Conservation (phyloP, 2,329 filamentous ascomycete species). For the Aspergillus bombycis region DNA sequence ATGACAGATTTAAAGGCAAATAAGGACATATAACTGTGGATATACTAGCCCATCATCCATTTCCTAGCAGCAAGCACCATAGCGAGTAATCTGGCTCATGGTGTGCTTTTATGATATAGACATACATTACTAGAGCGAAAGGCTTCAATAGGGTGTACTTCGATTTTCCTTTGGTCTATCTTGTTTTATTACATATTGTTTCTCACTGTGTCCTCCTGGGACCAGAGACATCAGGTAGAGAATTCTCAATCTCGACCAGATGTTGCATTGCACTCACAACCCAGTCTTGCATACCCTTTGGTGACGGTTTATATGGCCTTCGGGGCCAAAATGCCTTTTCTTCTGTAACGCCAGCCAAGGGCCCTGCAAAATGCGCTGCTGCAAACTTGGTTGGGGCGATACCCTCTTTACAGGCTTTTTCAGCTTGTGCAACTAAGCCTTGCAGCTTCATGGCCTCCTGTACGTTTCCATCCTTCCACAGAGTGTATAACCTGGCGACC, state of each 20-base stretch:
- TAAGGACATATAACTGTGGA: no score
- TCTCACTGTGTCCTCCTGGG: neutral
- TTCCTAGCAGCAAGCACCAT: neutral
- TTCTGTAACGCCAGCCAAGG: neutral
- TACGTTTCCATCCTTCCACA: neutral
- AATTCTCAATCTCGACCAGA: neutral
- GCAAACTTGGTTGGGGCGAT: neutral
- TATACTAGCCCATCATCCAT: neutral
- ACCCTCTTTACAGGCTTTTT: neutral
- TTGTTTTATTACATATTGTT: neutral
- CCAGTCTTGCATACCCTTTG: neutral
- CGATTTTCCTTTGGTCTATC: neutral
- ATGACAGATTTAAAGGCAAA: no score
- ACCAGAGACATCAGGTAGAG: neutral
- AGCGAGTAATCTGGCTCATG: rapidly evolving
- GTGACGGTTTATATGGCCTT: neutral
- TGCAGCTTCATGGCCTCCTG: neutral
- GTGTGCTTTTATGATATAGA: neutral
- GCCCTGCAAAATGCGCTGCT: neutral
- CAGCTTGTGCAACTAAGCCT: neutral
- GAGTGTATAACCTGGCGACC: neutral
- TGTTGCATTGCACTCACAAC: neutral
- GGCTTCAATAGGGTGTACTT: rapidly evolving
- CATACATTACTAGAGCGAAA: no score
- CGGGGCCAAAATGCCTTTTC: neutral